A percentile compares a stretch with the other conserved stretches of the same genome.
phyloP scores from a whole-genome alignment of 2,329 filamentous ascomycete genomes.

The Fusarium nanum region DNA sequence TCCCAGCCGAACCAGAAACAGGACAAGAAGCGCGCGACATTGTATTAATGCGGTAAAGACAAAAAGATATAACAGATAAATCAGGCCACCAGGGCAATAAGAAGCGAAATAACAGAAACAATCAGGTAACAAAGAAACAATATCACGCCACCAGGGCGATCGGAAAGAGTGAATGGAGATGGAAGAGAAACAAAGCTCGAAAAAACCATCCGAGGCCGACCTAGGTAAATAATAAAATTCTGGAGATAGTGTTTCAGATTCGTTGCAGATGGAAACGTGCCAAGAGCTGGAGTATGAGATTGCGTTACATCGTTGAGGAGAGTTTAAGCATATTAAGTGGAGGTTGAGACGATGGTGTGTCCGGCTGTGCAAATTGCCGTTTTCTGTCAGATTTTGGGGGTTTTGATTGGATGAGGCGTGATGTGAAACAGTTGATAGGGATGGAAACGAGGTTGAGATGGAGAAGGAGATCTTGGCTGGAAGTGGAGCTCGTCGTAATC shows the following conservation, averaged over 20 bases:
- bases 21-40: conserved; percentile 51
- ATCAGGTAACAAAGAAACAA: background rate
- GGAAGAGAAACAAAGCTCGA: background rate
- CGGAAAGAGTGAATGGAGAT: background rate
- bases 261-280: conserved; percentile 8
- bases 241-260: background rate
- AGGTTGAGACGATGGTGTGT: conserved; percentile 11
- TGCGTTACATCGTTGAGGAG: conserved; percentile 5
- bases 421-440: background rate
- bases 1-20: conserved; percentile 48
- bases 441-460: background rate
- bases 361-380: background rate
- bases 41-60: background rate
- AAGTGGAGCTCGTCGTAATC: too few species aligned
- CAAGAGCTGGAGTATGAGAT: background rate
- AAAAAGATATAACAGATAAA: background rate
- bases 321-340: conserved; percentile 2
- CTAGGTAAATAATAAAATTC: background rate
- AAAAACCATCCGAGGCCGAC: background rate
- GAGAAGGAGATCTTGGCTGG: too few species aligned
- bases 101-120: background rate
- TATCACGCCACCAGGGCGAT: conserved; percentile 3
- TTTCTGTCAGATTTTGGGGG: background rate
- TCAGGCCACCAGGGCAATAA: conserved; percentile 1
- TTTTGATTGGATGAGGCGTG: background rate